Percentiles rank a stretch among this genome's conserved stretches.
Conservation (phyloP, 2,329 filamentous ascomycete genomes). For the Dactylella cylindrospora region DNA sequence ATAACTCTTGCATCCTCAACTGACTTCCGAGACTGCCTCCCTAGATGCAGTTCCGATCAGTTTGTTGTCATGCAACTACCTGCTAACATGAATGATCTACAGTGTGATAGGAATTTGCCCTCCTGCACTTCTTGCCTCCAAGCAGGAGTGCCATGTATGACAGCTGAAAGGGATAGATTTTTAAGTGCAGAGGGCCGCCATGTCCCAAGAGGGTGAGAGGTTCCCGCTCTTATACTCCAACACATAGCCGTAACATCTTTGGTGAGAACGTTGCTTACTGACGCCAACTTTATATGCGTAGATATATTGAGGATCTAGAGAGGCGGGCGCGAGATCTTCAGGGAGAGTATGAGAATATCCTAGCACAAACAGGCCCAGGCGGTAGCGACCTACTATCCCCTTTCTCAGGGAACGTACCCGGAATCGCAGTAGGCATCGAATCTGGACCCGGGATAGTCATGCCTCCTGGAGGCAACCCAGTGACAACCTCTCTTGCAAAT, state of each 20-base stretch:
- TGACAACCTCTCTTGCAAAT: neutral
- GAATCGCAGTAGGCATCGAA: slow-evolving; percentile 25
- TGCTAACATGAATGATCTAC: neutral
- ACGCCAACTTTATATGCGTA: neutral
- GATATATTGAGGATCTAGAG: slow-evolving; percentile 29
- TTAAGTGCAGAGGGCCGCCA: slow-evolving; percentile 21
- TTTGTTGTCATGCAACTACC: neutral
- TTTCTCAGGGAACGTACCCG: neutral
- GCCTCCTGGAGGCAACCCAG: neutral
- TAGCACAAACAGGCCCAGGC: slow-evolving; percentile 6
- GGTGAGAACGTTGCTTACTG: too few relatives aligned
- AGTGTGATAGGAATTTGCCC: slow-evolving; percentile 39
- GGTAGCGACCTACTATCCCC: slow-evolving; percentile 2
- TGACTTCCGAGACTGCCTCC: neutral
- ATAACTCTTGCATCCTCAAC: neutral
- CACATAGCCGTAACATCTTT: too few relatives aligned
- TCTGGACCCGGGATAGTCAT: slow-evolving; percentile 11
- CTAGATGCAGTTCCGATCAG: too few relatives aligned
- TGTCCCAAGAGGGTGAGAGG: slow-evolving; percentile 23
- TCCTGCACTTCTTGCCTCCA: slow-evolving; percentile 33
- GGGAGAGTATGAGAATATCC: slow-evolving; percentile 17
- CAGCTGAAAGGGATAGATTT: slow-evolving; percentile 28
- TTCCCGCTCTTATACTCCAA: neutral
- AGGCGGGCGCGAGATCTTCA: slow-evolving; percentile 16
- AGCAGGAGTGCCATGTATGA: slow-evolving; percentile 38